Percentiles rank a stretch among this genome's conserved stretches.
Conservation (phyloP, 306 rosid genomes). For the Hippophae rhamnoides region DNA sequence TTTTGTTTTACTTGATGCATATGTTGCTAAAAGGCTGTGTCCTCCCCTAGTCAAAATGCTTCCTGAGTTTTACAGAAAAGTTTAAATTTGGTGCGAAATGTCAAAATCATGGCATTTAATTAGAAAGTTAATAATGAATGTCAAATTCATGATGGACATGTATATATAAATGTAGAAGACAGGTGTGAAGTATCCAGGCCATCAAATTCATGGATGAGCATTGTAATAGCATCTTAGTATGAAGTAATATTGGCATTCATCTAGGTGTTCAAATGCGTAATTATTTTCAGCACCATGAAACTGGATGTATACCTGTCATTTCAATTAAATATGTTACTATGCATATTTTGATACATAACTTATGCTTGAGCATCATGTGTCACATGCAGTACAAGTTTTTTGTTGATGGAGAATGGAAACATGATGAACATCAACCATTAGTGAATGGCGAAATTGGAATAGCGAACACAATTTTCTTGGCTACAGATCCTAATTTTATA, state of each 20-base stretch:
- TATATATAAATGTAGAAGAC: neutral
- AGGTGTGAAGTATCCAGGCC: constrained; percentile 2
- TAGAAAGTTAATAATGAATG: neutral
- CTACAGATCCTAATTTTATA: constrained; percentile 56
- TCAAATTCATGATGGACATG: neutral
- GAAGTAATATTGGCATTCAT: neutral
- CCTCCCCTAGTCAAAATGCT: neutral
- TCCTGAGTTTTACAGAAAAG: neutral
- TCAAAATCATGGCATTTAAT: neutral
- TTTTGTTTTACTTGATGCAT: neutral
- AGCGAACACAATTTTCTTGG: constrained; percentile 69
- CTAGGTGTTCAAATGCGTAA: neutral
- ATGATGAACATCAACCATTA: constrained; percentile 72
- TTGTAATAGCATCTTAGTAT: neutral
- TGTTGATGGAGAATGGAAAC: constrained; percentile 97
- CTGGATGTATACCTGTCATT: constrained; percentile 4
- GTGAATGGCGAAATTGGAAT: constrained; percentile 66
- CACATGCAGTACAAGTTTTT: constrained; percentile 85
- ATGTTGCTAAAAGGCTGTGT: neutral
- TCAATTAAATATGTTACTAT: constrained; percentile 3
- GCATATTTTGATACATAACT: constrained; percentile 4
- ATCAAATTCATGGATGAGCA: neutral
- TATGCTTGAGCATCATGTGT: constrained; percentile 14
- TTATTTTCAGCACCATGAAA: neutral
- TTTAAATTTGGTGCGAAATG: neutral